Evolutionary conservation across 176 grass and related monocot genomes (phyloP), one percentile per base, ranked within the genome.

Genomic region (Saccharum officinarum): DNA sequence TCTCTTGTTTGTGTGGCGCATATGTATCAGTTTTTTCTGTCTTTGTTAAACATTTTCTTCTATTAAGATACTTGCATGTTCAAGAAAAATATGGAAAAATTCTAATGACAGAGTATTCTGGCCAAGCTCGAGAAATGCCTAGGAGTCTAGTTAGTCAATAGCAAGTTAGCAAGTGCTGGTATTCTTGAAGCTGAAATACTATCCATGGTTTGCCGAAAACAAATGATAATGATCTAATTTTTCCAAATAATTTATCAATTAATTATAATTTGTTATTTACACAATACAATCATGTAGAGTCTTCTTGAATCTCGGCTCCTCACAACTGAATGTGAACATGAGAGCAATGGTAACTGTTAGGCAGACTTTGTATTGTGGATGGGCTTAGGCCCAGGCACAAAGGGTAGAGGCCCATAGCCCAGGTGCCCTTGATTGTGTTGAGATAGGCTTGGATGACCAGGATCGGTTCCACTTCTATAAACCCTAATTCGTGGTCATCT

Each of bases 161-260:
- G 23, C 9, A 77, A 44, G n/a, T 44, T 84, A 76, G 44, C 30
- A 76, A 67, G 37, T 70, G 23, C 2, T 60, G 7, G 42, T 70
- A 67, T 44, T 71, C 49, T 85, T 28, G 38, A n/a, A 79, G 14
- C 55, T 60, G 55, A 60, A n/a, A 84, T 75, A 73, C 74, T 74
- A 66, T 59, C 26, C 31, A 8, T 44, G 23, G 49, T 25, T 61
- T 1, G 3, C 57, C n/a, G 0, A 25, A 62, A 62, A 62, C 46
- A 62, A 28, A 82, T 69, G 20, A 36, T 9, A 45, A 61, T 26
- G 71, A 49, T n/a, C 16, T 80, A 30, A 38, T 39, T 46, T 68
- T 49, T 28, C 7, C 4, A 80, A 46, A 80, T 39, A 67, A 85
- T 45, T 55, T 59, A 74, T 57, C 68, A 76, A 45, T 8, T 66